Evolutionary conservation across 768 basidiomycete species (phyloP).

Genomic region (Postia placenta): DNA sequence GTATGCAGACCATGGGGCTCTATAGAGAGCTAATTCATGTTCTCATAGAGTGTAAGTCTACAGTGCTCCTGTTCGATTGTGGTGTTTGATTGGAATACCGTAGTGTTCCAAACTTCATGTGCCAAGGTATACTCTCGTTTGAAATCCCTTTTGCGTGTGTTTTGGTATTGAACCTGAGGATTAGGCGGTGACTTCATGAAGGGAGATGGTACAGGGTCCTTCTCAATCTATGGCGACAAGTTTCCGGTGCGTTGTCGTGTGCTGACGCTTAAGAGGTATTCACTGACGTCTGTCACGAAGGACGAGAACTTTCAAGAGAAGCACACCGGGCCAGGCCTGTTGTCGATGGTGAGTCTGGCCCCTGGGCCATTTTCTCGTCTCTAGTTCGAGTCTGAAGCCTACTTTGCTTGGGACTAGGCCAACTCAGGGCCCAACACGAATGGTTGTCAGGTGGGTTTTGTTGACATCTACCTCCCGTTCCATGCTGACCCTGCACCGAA

Average conservation of each 20-base stretch:
- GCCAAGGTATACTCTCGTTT: conserved; percentile 78
- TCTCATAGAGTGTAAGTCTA: conserved; percentile 57
- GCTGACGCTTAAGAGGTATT: not conserved
- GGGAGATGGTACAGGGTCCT: conserved; percentile 90
- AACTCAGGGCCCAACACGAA: conserved; percentile 95
- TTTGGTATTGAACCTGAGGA: not conserved
- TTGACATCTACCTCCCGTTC: not conserved
- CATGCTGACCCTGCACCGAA: conserved; percentile 23
- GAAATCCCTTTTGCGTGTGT: not conserved
- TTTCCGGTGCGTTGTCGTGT: conserved; percentile 58
- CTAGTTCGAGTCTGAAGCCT: not conserved
- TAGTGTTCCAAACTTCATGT: conserved; percentile 93
- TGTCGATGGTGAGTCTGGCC: conserved; percentile 89
- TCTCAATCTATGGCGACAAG: conserved; percentile 95
- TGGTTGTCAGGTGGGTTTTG: conserved; percentile 66
- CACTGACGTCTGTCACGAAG: conserved; percentile 31
- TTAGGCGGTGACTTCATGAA: conserved; percentile 92
- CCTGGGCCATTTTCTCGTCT: too few relatives aligned
- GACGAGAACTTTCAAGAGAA: conserved; percentile 95
- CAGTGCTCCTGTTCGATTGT: not conserved
- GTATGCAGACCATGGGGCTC: conserved; percentile 26
- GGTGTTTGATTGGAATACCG: not conserved
- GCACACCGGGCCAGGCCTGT: conserved; percentile 77
- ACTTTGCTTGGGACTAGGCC: conserved; percentile 47
- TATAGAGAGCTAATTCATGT: too few relatives aligned